Percentiles rank a stretch among this genome's conserved stretches.
phyloP scores from a whole-genome alignment of 2,329 filamentous ascomycete genomes.

The Colletotrichum tofieldiae region DNA sequence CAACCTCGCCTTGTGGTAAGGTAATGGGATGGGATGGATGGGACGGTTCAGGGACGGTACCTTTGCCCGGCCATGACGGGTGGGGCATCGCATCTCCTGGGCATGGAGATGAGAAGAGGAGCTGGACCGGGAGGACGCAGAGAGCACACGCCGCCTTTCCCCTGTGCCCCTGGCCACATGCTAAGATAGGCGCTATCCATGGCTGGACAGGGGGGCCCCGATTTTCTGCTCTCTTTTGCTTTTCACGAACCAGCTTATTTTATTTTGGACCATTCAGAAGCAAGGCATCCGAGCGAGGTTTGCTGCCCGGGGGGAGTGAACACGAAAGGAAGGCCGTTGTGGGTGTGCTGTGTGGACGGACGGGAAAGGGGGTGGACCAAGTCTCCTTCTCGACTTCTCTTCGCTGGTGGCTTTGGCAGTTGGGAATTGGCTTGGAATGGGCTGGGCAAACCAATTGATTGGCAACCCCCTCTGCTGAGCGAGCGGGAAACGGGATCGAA shows the following conservation, averaged over 20 bases:
- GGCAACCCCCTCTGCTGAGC: conserved; percentile 31
- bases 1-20: conserved; percentile 25
- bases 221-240: conserved; percentile 40
- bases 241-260: conserved; percentile 45
- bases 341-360: conserved; percentile 28
- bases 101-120: conserved; percentile 42
- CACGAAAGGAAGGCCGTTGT: conserved; percentile 27
- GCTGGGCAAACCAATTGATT: conserved; percentile 21
- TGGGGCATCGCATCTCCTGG: conserved; percentile 40
- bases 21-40: conserved; percentile 39
- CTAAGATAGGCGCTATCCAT: conserved; percentile 33
- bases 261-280: conserved; percentile 44
- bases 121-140: conserved; percentile 36
- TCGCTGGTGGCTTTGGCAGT: conserved; percentile 34
- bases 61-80: conserved; percentile 35
- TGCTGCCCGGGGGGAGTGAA: conserved; percentile 31
- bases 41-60: conserved; percentile 42
- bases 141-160: conserved; percentile 39
- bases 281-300: conserved; percentile 31
- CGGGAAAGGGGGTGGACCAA: conserved; percentile 36
- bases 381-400: conserved; percentile 15
- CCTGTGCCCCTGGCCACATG: conserved; percentile 24
- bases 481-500: conserved; percentile 31
- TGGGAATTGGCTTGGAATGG: conserved; percentile 27
- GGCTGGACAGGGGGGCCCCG: conserved; percentile 25